Conservation (phyloP, 1,284 basidiomycete genomes). For the Tremellales sp. region DNA sequence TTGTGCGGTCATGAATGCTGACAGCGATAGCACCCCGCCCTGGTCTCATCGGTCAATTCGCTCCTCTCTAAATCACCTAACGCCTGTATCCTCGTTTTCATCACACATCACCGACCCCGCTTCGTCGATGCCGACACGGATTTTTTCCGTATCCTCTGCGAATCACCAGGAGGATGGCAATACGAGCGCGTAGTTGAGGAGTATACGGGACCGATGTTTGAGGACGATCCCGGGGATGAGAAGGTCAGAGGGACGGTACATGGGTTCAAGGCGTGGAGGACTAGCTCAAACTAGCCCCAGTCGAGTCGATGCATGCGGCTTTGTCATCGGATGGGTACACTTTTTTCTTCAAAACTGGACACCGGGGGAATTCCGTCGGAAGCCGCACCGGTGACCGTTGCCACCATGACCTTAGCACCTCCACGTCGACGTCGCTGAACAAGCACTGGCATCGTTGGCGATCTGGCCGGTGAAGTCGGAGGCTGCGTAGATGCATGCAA, state of each 20-base stretch:
- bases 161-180: constrained; percentile 58
- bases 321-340: too few relatives aligned
- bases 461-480: too few relatives aligned
- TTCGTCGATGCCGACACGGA: constrained; percentile 77
- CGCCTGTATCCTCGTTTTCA: constrained; percentile 78
- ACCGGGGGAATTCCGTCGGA: too few relatives aligned
- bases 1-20: neutral
- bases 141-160: constrained; percentile 60
- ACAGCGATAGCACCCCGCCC: constrained; percentile 61
- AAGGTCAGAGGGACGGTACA: constrained; percentile 57
- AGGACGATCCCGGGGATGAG: constrained; percentile 74
- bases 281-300: too few relatives aligned
- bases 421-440: too few relatives aligned
- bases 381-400: too few relatives aligned
- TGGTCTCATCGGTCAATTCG: constrained; percentile 68
- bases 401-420: too few relatives aligned
- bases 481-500: too few relatives aligned
- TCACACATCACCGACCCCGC: constrained; percentile 84
- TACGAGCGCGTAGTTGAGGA: constrained; percentile 69
- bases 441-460: too few relatives aligned
- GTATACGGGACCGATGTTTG: constrained; percentile 76
- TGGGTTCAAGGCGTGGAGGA: constrained; percentile 49
- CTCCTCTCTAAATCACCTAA: constrained; percentile 22
- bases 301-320: too few relatives aligned
- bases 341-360: too few relatives aligned